phyloP scores from a whole-genome alignment of 2,329 filamentous ascomycete genomes.

The Hypoxylon sp. region DNA sequence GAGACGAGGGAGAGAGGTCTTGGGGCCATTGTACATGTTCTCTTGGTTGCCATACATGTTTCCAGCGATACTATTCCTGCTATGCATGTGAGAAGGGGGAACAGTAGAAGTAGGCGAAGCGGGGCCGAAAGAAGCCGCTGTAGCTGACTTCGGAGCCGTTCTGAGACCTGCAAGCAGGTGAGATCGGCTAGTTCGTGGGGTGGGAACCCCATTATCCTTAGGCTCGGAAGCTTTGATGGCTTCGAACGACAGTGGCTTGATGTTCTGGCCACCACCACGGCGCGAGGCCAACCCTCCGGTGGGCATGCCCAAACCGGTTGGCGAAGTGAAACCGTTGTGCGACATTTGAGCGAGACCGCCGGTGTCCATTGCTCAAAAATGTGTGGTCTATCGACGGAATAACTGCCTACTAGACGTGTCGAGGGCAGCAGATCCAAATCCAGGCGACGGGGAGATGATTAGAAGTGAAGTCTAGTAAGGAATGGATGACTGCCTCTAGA shows the following conservation, averaged over 20 bases:
- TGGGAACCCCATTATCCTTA: slow-evolving; percentile 78
- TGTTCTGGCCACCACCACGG: slow-evolving; percentile 84
- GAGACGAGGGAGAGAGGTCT: slow-evolving; percentile 68
- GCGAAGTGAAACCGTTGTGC: slow-evolving; percentile 83
- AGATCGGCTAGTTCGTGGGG: slow-evolving; percentile 93
- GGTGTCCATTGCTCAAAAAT: slow-evolving; percentile 80
- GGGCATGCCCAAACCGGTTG: slow-evolving; percentile 81
- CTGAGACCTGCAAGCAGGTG: slow-evolving; percentile 93
- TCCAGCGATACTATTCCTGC: slow-evolving; percentile 62
- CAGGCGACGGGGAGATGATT: slow-evolving; percentile 37
- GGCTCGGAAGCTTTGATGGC: slow-evolving; percentile 77
- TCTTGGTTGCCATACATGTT: slow-evolving; percentile 64
- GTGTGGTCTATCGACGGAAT: slow-evolving; percentile 43
- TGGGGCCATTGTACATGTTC: slow-evolving; percentile 65
- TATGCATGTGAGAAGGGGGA: slow-evolving; percentile 57
- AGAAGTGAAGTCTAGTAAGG: slow-evolving; percentile 53
- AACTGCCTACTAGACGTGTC: slow-evolving; percentile 42
- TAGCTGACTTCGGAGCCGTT: slow-evolving; percentile 90
- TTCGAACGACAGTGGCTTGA: slow-evolving; percentile 90
- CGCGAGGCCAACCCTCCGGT: slow-evolving; percentile 85
- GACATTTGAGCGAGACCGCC: slow-evolving; percentile 99
- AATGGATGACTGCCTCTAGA: slow-evolving; percentile 53
- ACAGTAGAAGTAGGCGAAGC: slow-evolving; percentile 63
- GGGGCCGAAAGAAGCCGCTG: slow-evolving; percentile 79
- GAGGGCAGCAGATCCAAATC: slow-evolving; percentile 44